Percentiles rank a stretch among this genome's conserved stretches.
phyloP scores from a whole-genome alignment of 495 filamentous ascomycete genomes.

The Penicillium samsonianum region DNA sequence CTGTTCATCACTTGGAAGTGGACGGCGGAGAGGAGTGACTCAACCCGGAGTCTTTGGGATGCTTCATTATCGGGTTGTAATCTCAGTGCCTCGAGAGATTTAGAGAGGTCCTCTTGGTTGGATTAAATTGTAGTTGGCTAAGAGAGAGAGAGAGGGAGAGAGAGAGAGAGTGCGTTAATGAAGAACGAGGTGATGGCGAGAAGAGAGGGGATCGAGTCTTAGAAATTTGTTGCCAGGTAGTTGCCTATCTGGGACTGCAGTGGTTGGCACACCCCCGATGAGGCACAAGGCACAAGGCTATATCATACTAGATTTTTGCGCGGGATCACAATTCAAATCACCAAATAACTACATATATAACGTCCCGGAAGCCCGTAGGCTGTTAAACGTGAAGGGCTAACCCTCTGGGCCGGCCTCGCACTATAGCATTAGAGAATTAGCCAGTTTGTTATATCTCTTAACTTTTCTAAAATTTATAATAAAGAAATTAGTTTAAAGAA shows the following conservation, averaged over 20 bases:
- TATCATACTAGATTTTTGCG: no score
- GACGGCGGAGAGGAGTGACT: background rate
- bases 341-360: no score
- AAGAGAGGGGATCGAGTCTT: background rate
- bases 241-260: background rate
- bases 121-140: no score
- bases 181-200: background rate
- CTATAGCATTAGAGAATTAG: no score
- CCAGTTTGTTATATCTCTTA: no score
- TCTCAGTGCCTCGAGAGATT: background rate
- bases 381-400: no score
- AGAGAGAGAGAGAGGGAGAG: no score
- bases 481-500: no score
- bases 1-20: background rate
- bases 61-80: background rate
- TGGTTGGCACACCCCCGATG: background rate
- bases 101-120: background rate
- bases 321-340: no score
- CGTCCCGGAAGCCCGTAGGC: no score
- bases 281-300: background rate
- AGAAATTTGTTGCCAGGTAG: background rate
- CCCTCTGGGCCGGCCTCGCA: no score
- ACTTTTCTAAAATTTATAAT: no score
- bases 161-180: background rate
- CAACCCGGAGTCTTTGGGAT: background rate